phyloP scores from a whole-genome alignment of 2,329 filamentous ascomycete genomes.

The Diaporthe capsici region DNA sequence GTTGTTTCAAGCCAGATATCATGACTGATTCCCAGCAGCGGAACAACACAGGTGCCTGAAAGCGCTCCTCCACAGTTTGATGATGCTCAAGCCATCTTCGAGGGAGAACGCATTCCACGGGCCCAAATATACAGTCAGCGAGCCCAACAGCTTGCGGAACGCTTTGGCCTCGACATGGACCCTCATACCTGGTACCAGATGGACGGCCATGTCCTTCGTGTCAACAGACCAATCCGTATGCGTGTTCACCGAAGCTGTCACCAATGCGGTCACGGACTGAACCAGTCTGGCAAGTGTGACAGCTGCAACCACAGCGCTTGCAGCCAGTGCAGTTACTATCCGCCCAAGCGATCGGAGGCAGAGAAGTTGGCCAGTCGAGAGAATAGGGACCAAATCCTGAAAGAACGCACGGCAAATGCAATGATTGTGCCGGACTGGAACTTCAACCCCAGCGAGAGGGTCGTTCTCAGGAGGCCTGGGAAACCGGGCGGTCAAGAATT shows the following conservation, averaged over 20 bases:
- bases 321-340: slow-evolving; percentile 83
- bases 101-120: slow-evolving; percentile 58
- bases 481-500: slow-evolving; percentile 75
- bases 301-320: slow-evolving; percentile 88
- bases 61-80: slow-evolving; percentile 43
- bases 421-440: slow-evolving; percentile 67
- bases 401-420: slow-evolving; percentile 71
- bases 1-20: background rate
- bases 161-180: slow-evolving; percentile 69
- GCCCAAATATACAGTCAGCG: slow-evolving; percentile 69
- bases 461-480: slow-evolving; percentile 73
- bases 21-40: slow-evolving; percentile 28
- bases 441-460: slow-evolving; percentile 60
- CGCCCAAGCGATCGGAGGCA: slow-evolving; percentile 73
- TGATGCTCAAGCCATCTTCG: slow-evolving; percentile 43
- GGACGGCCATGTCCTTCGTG: slow-evolving; percentile 71
- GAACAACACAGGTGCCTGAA: slow-evolving; percentile 30
- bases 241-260: slow-evolving; percentile 86
- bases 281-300: slow-evolving; percentile 78
- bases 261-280: slow-evolving; percentile 67
- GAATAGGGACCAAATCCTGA: slow-evolving; percentile 62
- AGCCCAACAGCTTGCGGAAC: slow-evolving; percentile 67
- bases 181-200: slow-evolving; percentile 66
- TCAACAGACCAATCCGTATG: slow-evolving; percentile 84
- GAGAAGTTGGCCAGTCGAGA: slow-evolving; percentile 67